Conservation (phyloP, 106 monocot species). For the Acanthochlamys bracteata region DNA sequence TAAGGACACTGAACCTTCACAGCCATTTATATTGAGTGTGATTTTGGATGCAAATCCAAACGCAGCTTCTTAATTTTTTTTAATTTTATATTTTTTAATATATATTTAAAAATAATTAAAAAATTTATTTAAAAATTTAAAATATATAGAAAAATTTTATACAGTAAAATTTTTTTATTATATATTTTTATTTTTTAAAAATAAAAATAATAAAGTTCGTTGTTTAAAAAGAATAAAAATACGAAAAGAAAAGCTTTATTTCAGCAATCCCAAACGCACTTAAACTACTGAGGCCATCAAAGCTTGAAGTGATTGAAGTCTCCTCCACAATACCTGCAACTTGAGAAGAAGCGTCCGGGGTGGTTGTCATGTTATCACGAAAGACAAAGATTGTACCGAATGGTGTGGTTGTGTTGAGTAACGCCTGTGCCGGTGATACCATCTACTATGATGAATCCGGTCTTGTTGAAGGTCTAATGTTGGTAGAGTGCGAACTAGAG, state of each 20-base stretch:
- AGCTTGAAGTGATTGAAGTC: slow-evolving; percentile 27
- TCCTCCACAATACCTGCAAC: slow-evolving; percentile 32
- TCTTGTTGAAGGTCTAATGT: slow-evolving; percentile 44
- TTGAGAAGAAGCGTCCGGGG: slow-evolving; percentile 3
- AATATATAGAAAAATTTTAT: no score
- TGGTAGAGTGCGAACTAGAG: slow-evolving; percentile 33
- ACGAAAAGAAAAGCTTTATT: no score
- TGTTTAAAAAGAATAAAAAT: no score
- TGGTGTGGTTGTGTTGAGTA: slow-evolving; percentile 34
- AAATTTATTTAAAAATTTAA: no score
- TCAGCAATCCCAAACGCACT: no score
- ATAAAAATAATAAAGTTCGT: no score
- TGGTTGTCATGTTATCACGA: slow-evolving; percentile 26
- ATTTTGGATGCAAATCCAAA: no score
- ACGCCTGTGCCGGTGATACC: slow-evolving; percentile 27
- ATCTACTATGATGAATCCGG: slow-evolving; percentile 30
- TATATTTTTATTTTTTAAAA: no score
- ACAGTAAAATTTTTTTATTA: no score
- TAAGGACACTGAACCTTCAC: slow-evolving; percentile 20
- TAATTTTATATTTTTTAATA: no score
- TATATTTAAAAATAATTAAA: no score
- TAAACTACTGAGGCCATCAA: slow-evolving; percentile 28
- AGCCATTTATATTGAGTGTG: slow-evolving; percentile 23
- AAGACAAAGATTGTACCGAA: slow-evolving; percentile 40
- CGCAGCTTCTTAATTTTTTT: no score